Base-by-base conservation (phyloP, 441 rosid species). In the Aleurites moluccanus region DNA sequence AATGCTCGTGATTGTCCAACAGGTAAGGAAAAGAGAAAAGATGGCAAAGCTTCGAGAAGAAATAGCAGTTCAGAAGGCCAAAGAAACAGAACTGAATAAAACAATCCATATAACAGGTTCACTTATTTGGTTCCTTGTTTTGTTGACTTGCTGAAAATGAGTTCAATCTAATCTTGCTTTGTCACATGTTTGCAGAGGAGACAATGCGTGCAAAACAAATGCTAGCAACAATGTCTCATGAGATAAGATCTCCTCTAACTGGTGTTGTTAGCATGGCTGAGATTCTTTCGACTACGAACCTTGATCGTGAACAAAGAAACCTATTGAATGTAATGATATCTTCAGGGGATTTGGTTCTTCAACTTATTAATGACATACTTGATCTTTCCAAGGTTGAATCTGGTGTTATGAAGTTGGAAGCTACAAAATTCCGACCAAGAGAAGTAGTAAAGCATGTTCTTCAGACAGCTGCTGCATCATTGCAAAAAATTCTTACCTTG, bases 341-440 rank as follows among this genome's bases (percentile, higher is more conserved):
- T 66, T 96, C 99, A 2, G 97, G 99, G 18, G 99, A 96, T 80
- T 79, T 93, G 60, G 98, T 96, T 74, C 97, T 96, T 83, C 98
- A 93, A 75, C 90, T 96, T 47, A 90, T 96, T 61, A 93, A 96
- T 55, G 97, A 96, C 69, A 93, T 96, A 73, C 97, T 96, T 75
- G 98, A 96, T 83, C 98, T 96, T 84, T 93, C 99, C 57, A 96
- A 96, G 88, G 97, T 96, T 50, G 98, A 96, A 80, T 93, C 99
- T 82, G 98, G 99, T 85, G 97, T 91, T 61, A 96, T 96, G 99
- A 96, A 83, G 85, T 65, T 96, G 88, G 99, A 96, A 86, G 96
- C 98, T 60, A 85, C 98, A 64, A 96, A 90, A 73, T 96, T 96
- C 70, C 83, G 93, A 53, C 99, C 99, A 23, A 82, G 97, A 81